A percentile compares a stretch with the other conserved stretches of the same genome.
Conservation (phyloP, 768 basidiomycete species). For the Auriculariales sp. region DNA sequence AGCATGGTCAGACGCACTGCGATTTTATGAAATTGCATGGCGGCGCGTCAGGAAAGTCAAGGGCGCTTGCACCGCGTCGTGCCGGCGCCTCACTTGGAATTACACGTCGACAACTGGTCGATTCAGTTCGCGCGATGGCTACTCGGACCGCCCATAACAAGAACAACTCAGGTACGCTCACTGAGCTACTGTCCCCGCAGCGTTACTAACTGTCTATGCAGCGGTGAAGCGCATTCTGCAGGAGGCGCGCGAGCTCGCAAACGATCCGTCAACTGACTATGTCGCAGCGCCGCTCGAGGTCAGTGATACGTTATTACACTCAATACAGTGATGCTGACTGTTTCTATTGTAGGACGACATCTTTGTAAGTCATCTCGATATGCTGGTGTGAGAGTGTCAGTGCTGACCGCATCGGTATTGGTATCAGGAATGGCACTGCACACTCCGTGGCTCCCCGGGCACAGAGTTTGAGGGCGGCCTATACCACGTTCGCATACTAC, state of each 20-base stretch:
- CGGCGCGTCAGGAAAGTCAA: constrained; percentile 18
- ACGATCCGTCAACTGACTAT: constrained; percentile 78
- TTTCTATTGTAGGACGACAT: constrained; percentile 54
- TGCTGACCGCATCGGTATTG: constrained; percentile 7
- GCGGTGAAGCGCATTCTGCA: constrained; percentile 97
- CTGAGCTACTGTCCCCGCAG: not conserved
- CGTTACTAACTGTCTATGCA: constrained; percentile 13
- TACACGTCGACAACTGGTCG: not conserved
- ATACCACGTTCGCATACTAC: constrained; percentile 86
- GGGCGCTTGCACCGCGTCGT: not conserved
- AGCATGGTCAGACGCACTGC: constrained; percentile 69
- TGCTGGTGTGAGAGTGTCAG: not conserved
- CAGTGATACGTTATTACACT: constrained; percentile 10
- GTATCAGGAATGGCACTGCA: constrained; percentile 85
- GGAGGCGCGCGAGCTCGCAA: constrained; percentile 79
- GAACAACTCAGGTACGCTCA: constrained; percentile 66
- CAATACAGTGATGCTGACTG: not conserved
- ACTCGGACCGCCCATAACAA: constrained; percentile 46
- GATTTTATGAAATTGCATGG: constrained; percentile 64
- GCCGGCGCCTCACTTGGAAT: not conserved
- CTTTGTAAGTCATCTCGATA: constrained; percentile 42
- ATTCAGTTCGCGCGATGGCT: constrained; percentile 12
- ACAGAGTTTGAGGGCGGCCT: constrained; percentile 90
- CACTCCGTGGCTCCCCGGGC: constrained; percentile 74
- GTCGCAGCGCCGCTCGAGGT: constrained; percentile 70